Evolutionary conservation across 768 basidiomycete species (phyloP).

Genomic region (Leccinum sublutescens): DNA sequence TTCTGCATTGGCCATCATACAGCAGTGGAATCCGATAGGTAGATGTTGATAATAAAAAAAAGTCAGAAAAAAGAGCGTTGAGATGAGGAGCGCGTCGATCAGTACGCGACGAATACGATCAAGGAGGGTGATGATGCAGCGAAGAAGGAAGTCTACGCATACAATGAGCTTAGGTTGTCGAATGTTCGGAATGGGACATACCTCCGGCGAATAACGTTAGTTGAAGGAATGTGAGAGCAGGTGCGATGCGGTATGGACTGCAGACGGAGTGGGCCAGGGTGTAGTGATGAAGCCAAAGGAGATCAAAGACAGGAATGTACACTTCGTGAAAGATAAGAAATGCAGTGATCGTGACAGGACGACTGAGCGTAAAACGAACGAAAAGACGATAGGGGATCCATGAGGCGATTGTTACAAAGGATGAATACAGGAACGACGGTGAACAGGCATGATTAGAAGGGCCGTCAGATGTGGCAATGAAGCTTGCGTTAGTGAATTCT

Average conservation of each 20-base stretch:
- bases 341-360: background rate
- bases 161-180: background rate
- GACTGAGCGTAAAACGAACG: constrained; percentile 1
- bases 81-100: background rate
- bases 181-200: constrained; percentile 1
- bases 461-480: background rate
- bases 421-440: constrained; percentile 5
- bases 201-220: constrained; percentile 13
- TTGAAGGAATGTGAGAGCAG: constrained; percentile 7
- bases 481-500: background rate
- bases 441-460: background rate
- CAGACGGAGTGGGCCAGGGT: background rate
- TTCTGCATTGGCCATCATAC: constrained; percentile 1
- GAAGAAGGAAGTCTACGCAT: constrained; percentile 1
- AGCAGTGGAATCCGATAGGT: background rate
- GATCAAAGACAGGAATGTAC: background rate
- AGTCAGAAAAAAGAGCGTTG: constrained; percentile 5
- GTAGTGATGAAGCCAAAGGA: background rate
- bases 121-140: constrained; percentile 7
- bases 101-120: background rate
- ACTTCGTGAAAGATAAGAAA: constrained; percentile 1
- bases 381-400: constrained; percentile 4
- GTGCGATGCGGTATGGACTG: background rate
- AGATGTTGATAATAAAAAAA: background rate
- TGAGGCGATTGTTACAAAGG: background rate